Evolutionary conservation across 768 basidiomycete species (phyloP).

Genomic region (Lepiota venenata): DNA sequence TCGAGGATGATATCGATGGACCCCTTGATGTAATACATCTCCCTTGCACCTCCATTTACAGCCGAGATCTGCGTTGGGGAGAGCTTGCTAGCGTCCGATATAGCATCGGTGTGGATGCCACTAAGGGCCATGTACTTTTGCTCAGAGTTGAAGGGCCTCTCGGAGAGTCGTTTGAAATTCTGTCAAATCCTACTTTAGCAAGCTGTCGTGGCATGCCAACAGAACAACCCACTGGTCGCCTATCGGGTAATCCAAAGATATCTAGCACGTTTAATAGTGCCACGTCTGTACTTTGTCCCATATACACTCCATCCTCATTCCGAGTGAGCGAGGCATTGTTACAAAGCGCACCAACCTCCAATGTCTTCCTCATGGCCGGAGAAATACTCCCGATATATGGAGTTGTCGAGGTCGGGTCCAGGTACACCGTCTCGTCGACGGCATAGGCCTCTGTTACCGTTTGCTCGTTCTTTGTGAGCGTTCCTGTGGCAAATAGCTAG

Average conservation of each 20-base stretch:
- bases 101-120: constrained; percentile 54
- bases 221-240: constrained; percentile 53
- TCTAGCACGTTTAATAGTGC: constrained; percentile 81
- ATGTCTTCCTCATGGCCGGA: constrained; percentile 66
- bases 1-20: constrained; percentile 86
- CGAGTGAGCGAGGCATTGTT: constrained; percentile 73
- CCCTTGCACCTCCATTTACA: constrained; percentile 41
- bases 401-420: constrained; percentile 51
- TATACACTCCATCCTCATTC: constrained; percentile 68
- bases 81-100: constrained; percentile 14
- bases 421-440: constrained; percentile 73
- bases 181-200: constrained; percentile 23
- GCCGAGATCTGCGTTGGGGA: constrained; percentile 12
- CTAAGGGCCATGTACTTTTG: constrained; percentile 91
- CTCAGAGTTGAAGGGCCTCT: constrained; percentile 92
- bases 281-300: constrained; percentile 93
- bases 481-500: constrained; percentile 46
- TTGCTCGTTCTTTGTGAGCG: constrained; percentile 94
- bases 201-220: neutral
- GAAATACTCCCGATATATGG: constrained; percentile 40
- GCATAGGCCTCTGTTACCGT: constrained; percentile 87
- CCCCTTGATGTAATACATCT: constrained; percentile 90
- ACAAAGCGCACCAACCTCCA: constrained; percentile 85
- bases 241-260: constrained; percentile 64
- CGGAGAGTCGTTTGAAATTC: constrained; percentile 69